Base-by-base conservation (phyloP, 2,329 filamentous ascomycete genomes). In the Fusarium circinatum region DNA sequence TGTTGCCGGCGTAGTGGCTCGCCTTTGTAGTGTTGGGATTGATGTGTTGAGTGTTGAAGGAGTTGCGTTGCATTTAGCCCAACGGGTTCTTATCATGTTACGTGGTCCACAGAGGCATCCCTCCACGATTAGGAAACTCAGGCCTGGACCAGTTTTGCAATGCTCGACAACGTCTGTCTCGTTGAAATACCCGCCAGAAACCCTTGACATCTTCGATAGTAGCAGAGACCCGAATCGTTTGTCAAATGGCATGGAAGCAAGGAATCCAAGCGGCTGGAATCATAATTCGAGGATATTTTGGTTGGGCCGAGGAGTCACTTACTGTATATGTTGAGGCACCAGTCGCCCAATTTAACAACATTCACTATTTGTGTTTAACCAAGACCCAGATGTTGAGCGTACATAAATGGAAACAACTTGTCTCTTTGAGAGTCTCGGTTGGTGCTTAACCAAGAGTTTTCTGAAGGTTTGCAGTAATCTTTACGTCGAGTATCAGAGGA, bases 401-500 rank as follows among this genome's bases (percentile, higher is more conserved):
- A 45, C 11, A 8, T 20, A 17, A 26, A 20, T 8, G 8, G 11
- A 13, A 26, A 26, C 7, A 20, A 20, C 13, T 8, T 26, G 11
- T 22, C 17, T 45, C 11, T 18, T 26, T 13, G 5, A 4, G 17
- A 13, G 42, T 6, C 11, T 26, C 8, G 42, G 8, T 6, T 45
- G 24, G 24, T 26, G 18, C 2, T 28, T 20, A 5, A 10, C 1
- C 12, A 10, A 47, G 44, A 14, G 17, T 2, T 20, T 20, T 9
- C 0, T 10, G 24, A 26, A 12, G 2, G 0, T 8, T 26, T 5
- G 0, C 12, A 47, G 18, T 26, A 26, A 2, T 6, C 4, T 47
- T 20, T 26, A 3, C 4, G 26, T 26, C 12, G 5, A 26, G 18
- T 4, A 20, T 14, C 18, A 28, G 24, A 26, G 12, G 24, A 22